Conservation (phyloP, 176 grass and related monocot genomes). For the Poa annua region DNA sequence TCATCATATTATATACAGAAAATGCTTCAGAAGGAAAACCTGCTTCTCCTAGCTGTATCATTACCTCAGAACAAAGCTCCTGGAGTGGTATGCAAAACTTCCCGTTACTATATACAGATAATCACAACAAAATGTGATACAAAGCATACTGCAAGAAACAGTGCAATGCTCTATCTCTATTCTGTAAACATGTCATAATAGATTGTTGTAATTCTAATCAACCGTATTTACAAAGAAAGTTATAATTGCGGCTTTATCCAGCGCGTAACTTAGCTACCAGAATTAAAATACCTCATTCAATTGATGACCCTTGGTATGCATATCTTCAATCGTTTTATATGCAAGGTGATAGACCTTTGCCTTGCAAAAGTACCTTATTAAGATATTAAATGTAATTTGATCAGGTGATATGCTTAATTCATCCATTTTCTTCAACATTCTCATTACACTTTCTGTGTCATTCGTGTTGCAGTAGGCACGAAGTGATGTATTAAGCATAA, state of each 20-base stretch:
- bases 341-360: slow-evolving; percentile 89
- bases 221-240: slow-evolving; percentile 31
- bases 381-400: slow-evolving; percentile 93
- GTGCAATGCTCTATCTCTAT: neutral
- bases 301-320: slow-evolving; percentile 86
- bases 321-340: slow-evolving; percentile 89
- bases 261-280: slow-evolving; percentile 28
- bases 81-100: slow-evolving; percentile 43
- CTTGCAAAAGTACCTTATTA: slow-evolving; percentile 85
- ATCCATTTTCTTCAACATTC: slow-evolving; percentile 92
- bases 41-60: slow-evolving; percentile 74
- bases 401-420: slow-evolving; percentile 76
- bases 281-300: slow-evolving; percentile 77
- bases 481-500: slow-evolving; percentile 92
- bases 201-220: neutral
- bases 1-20: slow-evolving; percentile 94
- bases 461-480: slow-evolving; percentile 83
- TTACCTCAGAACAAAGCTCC: slow-evolving; percentile 86
- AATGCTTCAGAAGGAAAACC: slow-evolving; percentile 94
- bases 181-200: slow-evolving; percentile 8
- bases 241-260: slow-evolving; percentile 4
- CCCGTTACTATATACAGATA: slow-evolving; percentile 32
- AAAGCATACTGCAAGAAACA: slow-evolving; percentile 5
- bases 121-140: slow-evolving; percentile 20
- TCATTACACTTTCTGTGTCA: slow-evolving; percentile 90